phyloP scores from a whole-genome alignment of 345 rosid species.

The Acer yangbiense region DNA sequence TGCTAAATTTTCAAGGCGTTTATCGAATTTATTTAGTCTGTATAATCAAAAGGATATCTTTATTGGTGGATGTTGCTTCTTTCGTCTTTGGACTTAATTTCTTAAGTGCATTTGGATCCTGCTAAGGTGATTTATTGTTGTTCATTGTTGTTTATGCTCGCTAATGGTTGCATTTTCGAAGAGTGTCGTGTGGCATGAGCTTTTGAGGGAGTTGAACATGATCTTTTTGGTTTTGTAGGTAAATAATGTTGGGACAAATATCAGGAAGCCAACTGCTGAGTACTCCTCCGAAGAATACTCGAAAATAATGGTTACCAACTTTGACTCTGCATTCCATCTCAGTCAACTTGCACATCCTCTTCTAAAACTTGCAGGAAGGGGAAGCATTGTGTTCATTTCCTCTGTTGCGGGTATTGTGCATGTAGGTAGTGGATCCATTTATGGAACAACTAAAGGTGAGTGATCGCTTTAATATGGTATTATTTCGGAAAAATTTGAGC shows the following conservation, averaged over 20 bases:
- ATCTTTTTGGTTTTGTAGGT: conserved; percentile 44
- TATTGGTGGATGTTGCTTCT: neutral
- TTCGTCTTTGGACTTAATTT: neutral
- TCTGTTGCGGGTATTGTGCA: conserved; percentile 65
- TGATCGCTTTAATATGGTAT: neutral
- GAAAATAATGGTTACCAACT: conserved; percentile 64
- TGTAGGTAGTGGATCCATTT: conserved; percentile 60
- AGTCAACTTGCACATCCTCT: conserved; percentile 86
- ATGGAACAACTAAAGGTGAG: conserved; percentile 76
- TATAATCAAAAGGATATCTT: neutral
- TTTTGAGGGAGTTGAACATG: neutral
- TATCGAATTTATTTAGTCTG: neutral
- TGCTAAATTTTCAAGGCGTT: neutral
- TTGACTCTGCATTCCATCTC: conserved; percentile 76
- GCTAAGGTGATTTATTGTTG: too few species aligned
- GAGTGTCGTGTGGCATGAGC: too few species aligned
- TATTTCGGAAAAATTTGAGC: neutral
- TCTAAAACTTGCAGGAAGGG: conserved; percentile 74
- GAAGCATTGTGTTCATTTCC: conserved; percentile 84
- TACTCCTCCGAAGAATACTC: conserved; percentile 64
- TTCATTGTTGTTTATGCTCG: neutral
- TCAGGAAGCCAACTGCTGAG: conserved; percentile 76
- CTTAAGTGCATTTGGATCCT: too few species aligned
- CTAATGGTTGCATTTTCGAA: neutral
- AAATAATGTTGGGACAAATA: conserved; percentile 84